Conservation (phyloP, 768 basidiomycete species). For the Cubamyces lactineus region DNA sequence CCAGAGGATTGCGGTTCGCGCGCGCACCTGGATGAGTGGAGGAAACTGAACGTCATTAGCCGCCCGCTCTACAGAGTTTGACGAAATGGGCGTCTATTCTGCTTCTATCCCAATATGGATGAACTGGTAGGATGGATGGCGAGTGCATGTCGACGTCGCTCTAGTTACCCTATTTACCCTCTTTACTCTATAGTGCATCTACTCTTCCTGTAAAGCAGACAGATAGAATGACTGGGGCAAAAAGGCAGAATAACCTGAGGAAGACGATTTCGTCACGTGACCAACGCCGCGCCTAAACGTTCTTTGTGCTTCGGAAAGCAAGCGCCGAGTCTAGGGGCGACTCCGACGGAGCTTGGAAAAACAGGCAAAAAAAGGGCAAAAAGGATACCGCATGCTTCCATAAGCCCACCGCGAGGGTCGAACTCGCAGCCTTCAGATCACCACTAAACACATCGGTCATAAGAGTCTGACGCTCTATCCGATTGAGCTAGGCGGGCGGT, state of each 20-base stretch:
- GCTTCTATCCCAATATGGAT: too few species aligned
- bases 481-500: slow-evolving; percentile 66
- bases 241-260: neutral
- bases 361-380: neutral
- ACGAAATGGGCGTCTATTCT: too few species aligned
- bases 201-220: too few species aligned
- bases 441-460: slow-evolving; percentile 29
- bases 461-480: slow-evolving; percentile 73
- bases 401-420: slow-evolving; percentile 67
- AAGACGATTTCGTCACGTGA: slow-evolving; percentile 5
- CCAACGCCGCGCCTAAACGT: neutral
- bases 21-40: neutral
- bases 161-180: too few species aligned
- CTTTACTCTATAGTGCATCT: too few species aligned
- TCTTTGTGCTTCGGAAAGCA: slow-evolving; percentile 6
- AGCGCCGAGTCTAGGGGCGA: too few species aligned
- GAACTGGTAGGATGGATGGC: too few species aligned
- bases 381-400: neutral
- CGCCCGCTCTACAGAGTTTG: too few species aligned
- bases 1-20: too few species aligned
- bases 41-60: too few species aligned
- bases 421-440: slow-evolving; percentile 67
- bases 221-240: neutral
- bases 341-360: too few species aligned
- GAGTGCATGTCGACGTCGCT: too few species aligned